Evolutionary conservation across 148 eudicot genomes (phyloP).

Genomic region (Limonium bicolor): DNA sequence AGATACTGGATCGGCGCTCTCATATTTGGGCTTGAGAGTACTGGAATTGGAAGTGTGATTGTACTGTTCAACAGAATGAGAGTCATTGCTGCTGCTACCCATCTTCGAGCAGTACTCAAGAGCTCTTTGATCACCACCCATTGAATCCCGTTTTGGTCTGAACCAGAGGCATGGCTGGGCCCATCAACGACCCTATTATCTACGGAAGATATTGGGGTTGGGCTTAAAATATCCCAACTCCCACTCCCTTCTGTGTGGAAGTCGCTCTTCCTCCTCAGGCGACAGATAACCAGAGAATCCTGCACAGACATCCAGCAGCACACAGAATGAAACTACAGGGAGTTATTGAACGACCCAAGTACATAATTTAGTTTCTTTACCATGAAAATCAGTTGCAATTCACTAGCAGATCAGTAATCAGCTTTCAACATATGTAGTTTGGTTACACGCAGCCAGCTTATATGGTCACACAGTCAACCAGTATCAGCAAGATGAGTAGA

Average conservation of each 20-base stretch:
- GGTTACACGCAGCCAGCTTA: no score
- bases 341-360: background rate
- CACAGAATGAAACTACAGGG: background rate
- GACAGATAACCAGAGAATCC: conserved; percentile 82
- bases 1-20: conserved; percentile 17
- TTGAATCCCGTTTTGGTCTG: conserved; percentile 12
- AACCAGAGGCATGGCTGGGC: conserved; percentile 16
- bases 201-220: conserved; percentile 10
- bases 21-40: conserved; percentile 16
- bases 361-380: background rate
- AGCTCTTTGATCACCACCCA: conserved; percentile 14
- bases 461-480: no score
- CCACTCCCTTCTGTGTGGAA: conserved; percentile 17
- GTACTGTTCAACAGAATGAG: conserved; percentile 39
- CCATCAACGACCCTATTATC: conserved; percentile 10
- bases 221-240: conserved; percentile 9
- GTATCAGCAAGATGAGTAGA: no score
- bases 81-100: conserved; percentile 33
- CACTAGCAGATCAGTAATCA: no score
- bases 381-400: no score
- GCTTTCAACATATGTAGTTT: no score
- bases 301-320: no score
- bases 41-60: conserved; percentile 37
- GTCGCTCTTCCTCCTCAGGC: conserved; percentile 46
- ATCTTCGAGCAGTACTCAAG: conserved; percentile 31